phyloP scores from a whole-genome alignment of 176 grass and related monocot genomes.

The Themeda triandra region DNA sequence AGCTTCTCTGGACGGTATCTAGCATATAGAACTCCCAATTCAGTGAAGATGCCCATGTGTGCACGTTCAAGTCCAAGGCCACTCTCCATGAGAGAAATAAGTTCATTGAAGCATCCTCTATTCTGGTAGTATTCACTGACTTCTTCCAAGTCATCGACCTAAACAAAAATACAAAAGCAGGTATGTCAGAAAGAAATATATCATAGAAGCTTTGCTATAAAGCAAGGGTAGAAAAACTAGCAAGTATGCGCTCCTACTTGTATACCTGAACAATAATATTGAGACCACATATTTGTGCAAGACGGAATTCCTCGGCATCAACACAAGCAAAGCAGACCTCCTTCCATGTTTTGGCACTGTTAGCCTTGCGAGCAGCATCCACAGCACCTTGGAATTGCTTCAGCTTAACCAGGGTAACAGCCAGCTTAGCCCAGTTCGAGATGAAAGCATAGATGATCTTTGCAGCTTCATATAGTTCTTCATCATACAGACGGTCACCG shows the following conservation, averaged over 20 bases:
- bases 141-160: constrained; percentile 98
- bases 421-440: no score
- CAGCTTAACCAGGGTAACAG: no score
- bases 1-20: constrained; percentile 93
- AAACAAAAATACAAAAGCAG: constrained; percentile 5
- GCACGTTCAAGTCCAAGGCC: constrained; percentile 51
- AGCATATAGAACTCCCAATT: constrained; percentile 78
- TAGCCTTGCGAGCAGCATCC: no score
- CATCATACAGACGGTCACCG: no score
- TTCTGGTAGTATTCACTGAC: constrained; percentile 87
- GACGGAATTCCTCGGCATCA: no score
- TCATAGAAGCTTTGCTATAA: not conserved
- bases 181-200: constrained; percentile 22
- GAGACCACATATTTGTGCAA: no score
- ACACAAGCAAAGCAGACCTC: no score
- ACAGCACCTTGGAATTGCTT: no score
- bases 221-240: not conserved
- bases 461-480: no score
- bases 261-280: no score
- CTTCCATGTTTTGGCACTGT: no score
- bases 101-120: constrained; percentile 81
- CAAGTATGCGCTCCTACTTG: not conserved
- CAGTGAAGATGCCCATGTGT: not conserved
- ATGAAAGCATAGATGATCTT: no score
- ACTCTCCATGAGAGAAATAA: constrained; percentile 98